phyloP scores from a whole-genome alignment of 2,329 filamentous ascomycete species.

The Pyricularia pennisetigena region DNA sequence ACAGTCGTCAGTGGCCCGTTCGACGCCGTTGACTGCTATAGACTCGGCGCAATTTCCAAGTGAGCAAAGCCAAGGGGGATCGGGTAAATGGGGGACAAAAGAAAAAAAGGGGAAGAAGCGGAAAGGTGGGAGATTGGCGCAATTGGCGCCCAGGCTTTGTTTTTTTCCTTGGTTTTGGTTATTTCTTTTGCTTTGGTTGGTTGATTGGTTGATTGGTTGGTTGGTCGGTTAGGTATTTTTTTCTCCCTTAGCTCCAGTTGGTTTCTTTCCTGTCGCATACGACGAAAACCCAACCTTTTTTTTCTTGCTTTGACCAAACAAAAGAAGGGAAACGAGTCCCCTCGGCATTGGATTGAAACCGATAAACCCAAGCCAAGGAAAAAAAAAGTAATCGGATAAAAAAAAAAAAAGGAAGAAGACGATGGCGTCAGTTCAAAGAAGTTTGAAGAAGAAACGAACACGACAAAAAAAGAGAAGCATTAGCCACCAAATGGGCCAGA shows the following conservation, averaged over 20 bases:
- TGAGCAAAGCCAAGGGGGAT: neutral
- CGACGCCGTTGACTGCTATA: neutral
- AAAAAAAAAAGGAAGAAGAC: neutral
- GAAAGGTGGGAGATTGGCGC: neutral
- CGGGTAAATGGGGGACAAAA: neutral
- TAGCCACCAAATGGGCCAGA: neutral
- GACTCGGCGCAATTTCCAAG: neutral
- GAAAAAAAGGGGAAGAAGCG: neutral
- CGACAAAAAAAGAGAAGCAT: neutral
- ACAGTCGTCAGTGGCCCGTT: neutral
- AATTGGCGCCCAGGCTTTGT: neutral
- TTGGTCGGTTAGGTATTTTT: neutral
- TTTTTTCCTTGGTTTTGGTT: neutral
- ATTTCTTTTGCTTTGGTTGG: neutral
- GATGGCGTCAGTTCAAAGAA: neutral
- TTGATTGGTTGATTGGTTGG: neutral
- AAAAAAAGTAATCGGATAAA: neutral
- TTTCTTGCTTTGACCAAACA: neutral
- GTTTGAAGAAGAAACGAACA: neutral
- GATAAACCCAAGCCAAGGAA: neutral
- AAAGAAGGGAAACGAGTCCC: neutral
- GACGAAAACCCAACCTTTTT: neutral
- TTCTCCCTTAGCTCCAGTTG: neutral
- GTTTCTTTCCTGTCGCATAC: neutral
- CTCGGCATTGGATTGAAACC: neutral